Conservation (phyloP, 2,329 filamentous ascomycete species). For the Nemania sp. region DNA sequence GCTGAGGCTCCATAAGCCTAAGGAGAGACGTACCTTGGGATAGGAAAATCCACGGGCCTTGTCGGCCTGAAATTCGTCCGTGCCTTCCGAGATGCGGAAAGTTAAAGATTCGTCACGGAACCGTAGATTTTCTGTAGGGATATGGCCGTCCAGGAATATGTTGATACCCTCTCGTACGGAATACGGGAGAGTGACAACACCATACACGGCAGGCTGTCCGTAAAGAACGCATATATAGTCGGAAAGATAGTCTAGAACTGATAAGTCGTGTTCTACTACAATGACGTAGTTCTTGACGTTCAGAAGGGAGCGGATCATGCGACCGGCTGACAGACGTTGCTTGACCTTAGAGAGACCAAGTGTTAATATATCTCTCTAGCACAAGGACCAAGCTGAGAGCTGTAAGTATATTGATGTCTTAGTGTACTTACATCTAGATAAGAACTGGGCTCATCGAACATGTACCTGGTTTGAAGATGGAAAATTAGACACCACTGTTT, state of each 20-base stretch:
- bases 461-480: constrained; percentile 69
- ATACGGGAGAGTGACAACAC: constrained; percentile 93
- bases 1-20: not conserved
- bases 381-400: no score
- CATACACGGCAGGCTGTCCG: constrained; percentile 91
- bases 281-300: constrained; percentile 93
- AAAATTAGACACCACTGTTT: constrained; percentile 4
- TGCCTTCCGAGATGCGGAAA: constrained; percentile 21
- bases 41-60: constrained; percentile 41
- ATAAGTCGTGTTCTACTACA: constrained; percentile 98
- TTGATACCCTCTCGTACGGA: constrained; percentile 81
- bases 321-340: constrained; percentile 90
- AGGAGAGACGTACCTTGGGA: constrained; percentile 11
- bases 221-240: constrained; percentile 98
- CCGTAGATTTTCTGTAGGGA: constrained; percentile 25
- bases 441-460: constrained; percentile 99
- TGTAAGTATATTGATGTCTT: no score
- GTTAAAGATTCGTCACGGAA: constrained; percentile 26
- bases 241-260: constrained; percentile 96
- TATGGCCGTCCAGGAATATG: constrained; percentile 24
- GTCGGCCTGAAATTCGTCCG: constrained; percentile 22
- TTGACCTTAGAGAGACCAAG: constrained; percentile 43
- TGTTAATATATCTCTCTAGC: constrained; percentile 10
- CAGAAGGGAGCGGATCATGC: constrained; percentile 88
- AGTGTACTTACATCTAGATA: constrained; percentile 96